Conservation (phyloP, 345 rosid species). For the Viola odorata region DNA sequence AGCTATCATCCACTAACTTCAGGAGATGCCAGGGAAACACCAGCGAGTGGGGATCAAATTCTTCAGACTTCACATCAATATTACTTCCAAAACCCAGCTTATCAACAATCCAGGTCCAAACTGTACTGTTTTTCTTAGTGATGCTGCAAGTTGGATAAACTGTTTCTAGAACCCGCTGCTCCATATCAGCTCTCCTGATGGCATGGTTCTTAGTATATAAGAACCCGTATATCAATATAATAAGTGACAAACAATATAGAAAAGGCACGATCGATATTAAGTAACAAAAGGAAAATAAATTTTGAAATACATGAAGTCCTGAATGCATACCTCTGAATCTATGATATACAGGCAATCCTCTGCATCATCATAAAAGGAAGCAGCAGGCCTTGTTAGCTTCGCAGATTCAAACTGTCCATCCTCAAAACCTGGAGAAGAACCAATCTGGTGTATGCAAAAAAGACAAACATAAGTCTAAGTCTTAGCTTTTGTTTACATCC, state of each 20-base stretch:
- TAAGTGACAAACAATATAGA: not conserved
- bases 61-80: conserved; percentile 38
- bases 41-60: conserved; percentile 38
- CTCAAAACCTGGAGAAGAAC: conserved; percentile 93
- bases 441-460: conserved; percentile 68
- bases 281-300: too few species aligned
- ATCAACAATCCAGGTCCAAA: conserved; percentile 68
- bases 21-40: conserved; percentile 88
- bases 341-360: conserved; percentile 83
- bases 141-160: conserved; percentile 53
- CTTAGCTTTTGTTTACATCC: conserved; percentile 16
- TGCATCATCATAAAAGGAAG: conserved; percentile 53
- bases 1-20: conserved; percentile 39
- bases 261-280: not conserved
- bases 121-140: conserved; percentile 33
- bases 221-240: conserved; percentile 4
- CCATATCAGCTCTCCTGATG: conserved; percentile 80
- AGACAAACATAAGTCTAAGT: conserved; percentile 18
- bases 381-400: conserved; percentile 77
- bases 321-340: conserved; percentile 75
- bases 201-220: conserved; percentile 67
- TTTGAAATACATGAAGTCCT: not conserved
- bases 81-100: conserved; percentile 52
- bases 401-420: conserved; percentile 91
- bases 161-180: conserved; percentile 76